These are phyloP conservation scores for Trichosanthes truncata DNA, from an alignment of 306 rosid species.

Conservation along the genomic window DNA sequence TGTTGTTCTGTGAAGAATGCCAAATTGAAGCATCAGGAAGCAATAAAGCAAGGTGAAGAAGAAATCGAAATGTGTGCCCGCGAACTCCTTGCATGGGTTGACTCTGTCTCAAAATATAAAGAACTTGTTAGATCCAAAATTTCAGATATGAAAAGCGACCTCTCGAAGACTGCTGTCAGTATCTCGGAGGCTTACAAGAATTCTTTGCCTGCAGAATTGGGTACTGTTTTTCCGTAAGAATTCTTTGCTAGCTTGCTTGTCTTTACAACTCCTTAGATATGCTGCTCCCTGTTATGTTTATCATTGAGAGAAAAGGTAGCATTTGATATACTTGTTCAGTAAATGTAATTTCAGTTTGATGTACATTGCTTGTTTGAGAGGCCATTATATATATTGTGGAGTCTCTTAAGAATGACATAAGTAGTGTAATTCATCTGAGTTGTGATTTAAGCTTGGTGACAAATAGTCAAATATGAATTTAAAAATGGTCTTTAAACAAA, in stretches of 20 bases:
- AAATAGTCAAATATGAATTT: neutral
- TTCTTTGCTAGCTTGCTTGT: neutral
- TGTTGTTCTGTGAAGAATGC: constrained; percentile 39
- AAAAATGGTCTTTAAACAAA: no score
- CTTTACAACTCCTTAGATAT: neutral
- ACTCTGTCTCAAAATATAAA: constrained; percentile 51
- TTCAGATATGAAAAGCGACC: constrained; percentile 42
- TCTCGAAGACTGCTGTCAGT: constrained; percentile 44
- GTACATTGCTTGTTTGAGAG: neutral
- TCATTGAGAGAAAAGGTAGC: neutral
- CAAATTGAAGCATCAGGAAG: constrained; percentile 53
- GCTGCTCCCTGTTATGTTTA: neutral
- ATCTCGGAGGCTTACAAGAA: constrained; percentile 41
- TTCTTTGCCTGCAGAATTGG: constrained; percentile 15
- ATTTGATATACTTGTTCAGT: neutral
- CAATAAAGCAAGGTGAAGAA: constrained; percentile 43
- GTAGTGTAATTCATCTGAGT: no score
- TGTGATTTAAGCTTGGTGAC: neutral
- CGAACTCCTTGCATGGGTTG: constrained; percentile 43
- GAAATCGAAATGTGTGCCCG: constrained; percentile 40
- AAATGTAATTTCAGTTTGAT: neutral
- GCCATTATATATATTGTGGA: neutral
- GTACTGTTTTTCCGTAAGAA: neutral
- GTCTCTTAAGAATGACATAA: neutral
- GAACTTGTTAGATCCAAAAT: constrained; percentile 43